phyloP scores from a whole-genome alignment of 345 rosid genomes.

The Durio zibethinus region DNA sequence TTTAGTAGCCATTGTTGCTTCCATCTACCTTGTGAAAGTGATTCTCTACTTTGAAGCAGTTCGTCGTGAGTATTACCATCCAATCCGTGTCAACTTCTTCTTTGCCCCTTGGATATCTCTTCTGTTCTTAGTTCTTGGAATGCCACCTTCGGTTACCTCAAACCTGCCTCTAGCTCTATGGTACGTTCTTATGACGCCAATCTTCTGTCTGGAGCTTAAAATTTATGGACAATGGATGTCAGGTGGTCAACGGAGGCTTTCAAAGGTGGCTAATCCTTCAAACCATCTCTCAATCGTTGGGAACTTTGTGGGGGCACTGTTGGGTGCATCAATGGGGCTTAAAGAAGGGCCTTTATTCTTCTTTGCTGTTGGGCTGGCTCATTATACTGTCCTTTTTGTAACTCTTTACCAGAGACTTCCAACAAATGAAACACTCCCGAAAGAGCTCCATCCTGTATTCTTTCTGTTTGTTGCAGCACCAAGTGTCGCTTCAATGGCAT shows the following conservation, averaged over 20 bases:
- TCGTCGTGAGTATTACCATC: conserved; percentile 80
- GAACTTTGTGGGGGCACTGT: conserved; percentile 82
- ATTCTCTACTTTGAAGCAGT: conserved; percentile 79
- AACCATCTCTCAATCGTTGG: conserved; percentile 83
- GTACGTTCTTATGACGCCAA: conserved; percentile 83
- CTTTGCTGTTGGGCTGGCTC: conserved; percentile 81
- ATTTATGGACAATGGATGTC: conserved; percentile 99
- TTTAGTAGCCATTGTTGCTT: conserved; percentile 41
- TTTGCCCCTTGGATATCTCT: conserved; percentile 91
- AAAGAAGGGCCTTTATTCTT: conserved; percentile 91
- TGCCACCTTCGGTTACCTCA: conserved; percentile 50
- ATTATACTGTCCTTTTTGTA: conserved; percentile 78
- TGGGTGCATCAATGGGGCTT: conserved; percentile 89
- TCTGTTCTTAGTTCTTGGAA: conserved; percentile 71
- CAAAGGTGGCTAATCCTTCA: conserved; percentile 90
- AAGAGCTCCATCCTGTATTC: conserved; percentile 93
- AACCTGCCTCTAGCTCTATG: conserved; percentile 52
- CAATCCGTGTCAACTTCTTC: conserved; percentile 85
- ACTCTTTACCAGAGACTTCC: conserved; percentile 94
- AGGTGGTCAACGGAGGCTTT: conserved; percentile 81
- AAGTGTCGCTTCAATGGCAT: conserved; percentile 88
- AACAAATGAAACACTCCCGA: conserved; percentile 78
- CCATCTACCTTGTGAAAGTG: conserved; percentile 57
- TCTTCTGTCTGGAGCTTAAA: conserved; percentile 67
- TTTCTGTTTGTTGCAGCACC: conserved; percentile 92